These are phyloP conservation scores for Pezicula neosporulosa DNA, from an alignment of 2,329 filamentous ascomycete genomes.

Conservation along the genomic window DNA sequence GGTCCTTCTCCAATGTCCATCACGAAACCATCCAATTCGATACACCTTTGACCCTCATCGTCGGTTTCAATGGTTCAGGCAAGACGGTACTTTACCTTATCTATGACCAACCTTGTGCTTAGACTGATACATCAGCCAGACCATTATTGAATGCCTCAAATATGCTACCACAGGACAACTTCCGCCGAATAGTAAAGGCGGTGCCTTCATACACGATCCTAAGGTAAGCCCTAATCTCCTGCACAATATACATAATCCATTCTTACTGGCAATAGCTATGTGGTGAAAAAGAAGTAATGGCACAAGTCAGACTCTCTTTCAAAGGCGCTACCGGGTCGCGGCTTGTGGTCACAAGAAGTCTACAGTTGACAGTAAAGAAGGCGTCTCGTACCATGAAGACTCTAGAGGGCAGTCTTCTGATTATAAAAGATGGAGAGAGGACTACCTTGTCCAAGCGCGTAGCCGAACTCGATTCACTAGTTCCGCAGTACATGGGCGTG, in stretches of 20 bases:
- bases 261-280: conserved; percentile 49
- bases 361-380: conserved; percentile 87
- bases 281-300: conserved; percentile 84
- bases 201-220: conserved; percentile 97
- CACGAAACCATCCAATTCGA: conserved; percentile 84
- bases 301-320: conserved; percentile 89
- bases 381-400: conserved; percentile 73
- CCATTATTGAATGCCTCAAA: conserved; percentile 97
- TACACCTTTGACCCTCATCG: conserved; percentile 89
- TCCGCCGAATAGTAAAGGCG: conserved; percentile 85
- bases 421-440: conserved; percentile 76
- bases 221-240: conserved; percentile 48
- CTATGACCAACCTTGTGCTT: background rate
- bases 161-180: conserved; percentile 95
- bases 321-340: conserved; percentile 71
- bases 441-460: conserved; percentile 75
- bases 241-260: conserved; percentile 5
- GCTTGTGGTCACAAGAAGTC: conserved; percentile 78
- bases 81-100: conserved; percentile 63
- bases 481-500: conserved; percentile 85
- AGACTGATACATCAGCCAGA: conserved; percentile 37
- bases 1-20: conserved; percentile 77
- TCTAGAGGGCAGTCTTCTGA: conserved; percentile 74
- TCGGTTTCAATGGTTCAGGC: conserved; percentile 94
- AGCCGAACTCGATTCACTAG: conserved; percentile 76